Evolutionary conservation across 306 rosid genomes (phyloP), one percentile per base, ranked within the genome.

Genomic region (Pyrus bretschneideri): DNA sequence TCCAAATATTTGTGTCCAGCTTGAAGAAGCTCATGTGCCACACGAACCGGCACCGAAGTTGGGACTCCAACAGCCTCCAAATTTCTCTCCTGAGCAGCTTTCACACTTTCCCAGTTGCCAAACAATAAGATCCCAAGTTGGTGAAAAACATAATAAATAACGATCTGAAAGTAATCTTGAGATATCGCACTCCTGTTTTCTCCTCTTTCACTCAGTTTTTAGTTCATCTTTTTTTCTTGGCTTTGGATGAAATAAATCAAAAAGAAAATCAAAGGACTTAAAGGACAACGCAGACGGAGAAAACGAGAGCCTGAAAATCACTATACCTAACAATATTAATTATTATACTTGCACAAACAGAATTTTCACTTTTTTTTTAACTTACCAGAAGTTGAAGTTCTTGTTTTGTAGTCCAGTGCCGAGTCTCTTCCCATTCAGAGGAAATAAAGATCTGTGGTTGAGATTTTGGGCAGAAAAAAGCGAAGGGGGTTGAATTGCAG

Each of bases 1-100:
- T 92, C 99, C 82, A 95, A 86, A 81, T 87, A 95, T 12, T 87
- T 86, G 70, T 92, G 93, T 19, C 99, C 98, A 58, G 99, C 99
- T n/a, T 85, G 96, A 79, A 87, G 84, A 76, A 95, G 97, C 74
- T 92, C 97, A 38, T 83, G 85, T 1, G 97, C 99, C 19, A 92
- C 90, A 29, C 96, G 96, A 71, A 95, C 93, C 0, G 97, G 97
- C 65, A 92, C 97, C 3, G 97, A 95, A 46, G 92, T 85, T 19
- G 96, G 97, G 68, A 87, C 87, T 17, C 84, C 88, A 3, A 77
- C 31, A 15, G 89, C 70, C 59, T 87, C 91, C 76, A 87, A 59
- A 75, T 87, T 87, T 71, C 83, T 88, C 31, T 84, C 87, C 69
- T 76, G 12, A 68, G 78, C 61, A 82, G 78, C 88, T 67, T 65